These are phyloP conservation scores for Venturia oleaginea DNA, from an alignment of 2,329 filamentous ascomycete species.

Conservation along the genomic window DNA sequence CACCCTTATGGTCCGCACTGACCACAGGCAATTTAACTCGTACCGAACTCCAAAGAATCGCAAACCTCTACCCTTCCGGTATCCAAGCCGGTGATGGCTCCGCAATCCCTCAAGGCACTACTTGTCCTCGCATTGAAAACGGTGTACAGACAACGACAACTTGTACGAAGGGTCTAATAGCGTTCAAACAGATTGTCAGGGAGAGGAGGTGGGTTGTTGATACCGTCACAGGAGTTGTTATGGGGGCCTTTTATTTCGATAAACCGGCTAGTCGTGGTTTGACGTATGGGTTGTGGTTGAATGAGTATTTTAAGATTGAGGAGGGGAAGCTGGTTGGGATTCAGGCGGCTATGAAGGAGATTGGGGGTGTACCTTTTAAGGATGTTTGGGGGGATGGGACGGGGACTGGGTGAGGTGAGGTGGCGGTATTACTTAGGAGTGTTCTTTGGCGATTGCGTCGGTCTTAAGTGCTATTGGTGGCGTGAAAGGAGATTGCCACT, in stretches of 20 bases:
- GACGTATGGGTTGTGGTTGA: conserved; percentile 3
- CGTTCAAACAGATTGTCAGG: conserved; percentile 1
- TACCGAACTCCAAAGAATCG: background rate
- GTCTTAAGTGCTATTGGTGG: too few relatives aligned
- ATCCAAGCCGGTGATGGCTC: conserved; percentile 7
- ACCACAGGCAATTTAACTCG: background rate
- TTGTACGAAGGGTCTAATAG: background rate
- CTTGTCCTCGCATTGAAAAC: conserved; percentile 2
- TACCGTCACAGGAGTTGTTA: conserved; percentile 3
- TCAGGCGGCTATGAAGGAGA: conserved; percentile 7
- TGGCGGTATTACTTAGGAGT: too few relatives aligned
- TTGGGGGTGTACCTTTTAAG: background rate
- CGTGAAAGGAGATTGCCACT: too few relatives aligned
- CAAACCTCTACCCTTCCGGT: conserved; percentile 3
- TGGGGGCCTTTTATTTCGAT: conserved; percentile 8
- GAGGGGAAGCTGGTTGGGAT: background rate
- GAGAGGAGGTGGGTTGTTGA: conserved; percentile 9
- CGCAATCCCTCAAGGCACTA: background rate
- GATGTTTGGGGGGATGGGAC: conserved; percentile 3
- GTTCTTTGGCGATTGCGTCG: too few relatives aligned
- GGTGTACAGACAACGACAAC: background rate
- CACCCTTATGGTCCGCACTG: conserved; percentile 2
- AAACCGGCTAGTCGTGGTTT: background rate
- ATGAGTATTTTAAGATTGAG: conserved; percentile 13
- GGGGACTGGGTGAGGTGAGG: background rate